A percentile compares a stretch with the other conserved stretches of the same genome.
Conservation (phyloP, 2,329 filamentous ascomycete genomes). For the Fusarium goolgardi region DNA sequence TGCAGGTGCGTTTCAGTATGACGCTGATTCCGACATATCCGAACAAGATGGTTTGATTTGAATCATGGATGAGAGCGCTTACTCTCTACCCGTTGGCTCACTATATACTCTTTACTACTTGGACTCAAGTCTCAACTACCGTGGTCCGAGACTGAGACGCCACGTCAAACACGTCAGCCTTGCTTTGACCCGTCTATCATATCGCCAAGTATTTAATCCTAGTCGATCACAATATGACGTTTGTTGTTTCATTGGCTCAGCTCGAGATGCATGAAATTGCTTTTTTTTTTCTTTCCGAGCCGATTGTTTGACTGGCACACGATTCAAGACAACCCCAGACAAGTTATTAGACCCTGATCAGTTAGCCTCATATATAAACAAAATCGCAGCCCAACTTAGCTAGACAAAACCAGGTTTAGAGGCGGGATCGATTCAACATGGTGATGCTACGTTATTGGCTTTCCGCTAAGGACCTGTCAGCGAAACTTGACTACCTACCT, state of each 20-base stretch:
- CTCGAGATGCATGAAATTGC: conserved; percentile 24
- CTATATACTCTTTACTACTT: neutral
- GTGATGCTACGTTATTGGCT: neutral
- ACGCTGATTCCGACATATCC: conserved; percentile 37
- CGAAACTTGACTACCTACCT: neutral
- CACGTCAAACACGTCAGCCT: conserved; percentile 43
- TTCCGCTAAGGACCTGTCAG: neutral
- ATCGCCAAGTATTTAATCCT: conserved; percentile 35
- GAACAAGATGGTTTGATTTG: conserved; percentile 1
- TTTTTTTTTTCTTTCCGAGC: conserved; percentile 1
- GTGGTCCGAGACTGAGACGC: conserved; percentile 16
- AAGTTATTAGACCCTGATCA: neutral
- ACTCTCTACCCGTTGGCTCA: conserved; percentile 7
- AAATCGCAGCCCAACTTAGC: neutral
- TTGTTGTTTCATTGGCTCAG: conserved; percentile 31
- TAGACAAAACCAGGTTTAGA: neutral
- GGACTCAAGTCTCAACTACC: too few relatives aligned
- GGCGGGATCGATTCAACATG: neutral
- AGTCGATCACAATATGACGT: conserved; percentile 27
- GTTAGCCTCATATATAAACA: conserved; percentile 4
- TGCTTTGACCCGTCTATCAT: conserved; percentile 23
- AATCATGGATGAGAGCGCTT: conserved; percentile 18
- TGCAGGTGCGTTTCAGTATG: conserved; percentile 5
- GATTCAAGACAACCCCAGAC: conserved; percentile 7
- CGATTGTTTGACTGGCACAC: conserved; percentile 8